Conservation (phyloP, 257 asterid species). For the Solanum bulbocastanum region DNA sequence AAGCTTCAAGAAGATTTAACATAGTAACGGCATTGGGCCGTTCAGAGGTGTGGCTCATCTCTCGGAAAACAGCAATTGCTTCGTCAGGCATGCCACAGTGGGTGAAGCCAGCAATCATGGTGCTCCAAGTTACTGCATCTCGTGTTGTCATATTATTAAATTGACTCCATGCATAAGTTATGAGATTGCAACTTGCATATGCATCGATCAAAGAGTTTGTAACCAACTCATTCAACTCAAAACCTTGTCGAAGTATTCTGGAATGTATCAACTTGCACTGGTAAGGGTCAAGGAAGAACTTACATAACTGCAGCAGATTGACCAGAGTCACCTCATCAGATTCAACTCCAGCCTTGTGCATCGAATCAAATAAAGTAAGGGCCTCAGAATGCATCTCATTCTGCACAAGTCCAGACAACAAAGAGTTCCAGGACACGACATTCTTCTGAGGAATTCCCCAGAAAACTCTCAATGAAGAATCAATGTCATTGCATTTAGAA, state of each 20-base stretch:
- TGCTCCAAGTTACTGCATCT: constrained; percentile 81
- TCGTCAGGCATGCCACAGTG: constrained; percentile 67
- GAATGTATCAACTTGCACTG: constrained; percentile 61
- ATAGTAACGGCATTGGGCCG: constrained; percentile 45
- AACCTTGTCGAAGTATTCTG: constrained; percentile 37
- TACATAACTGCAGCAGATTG: constrained; percentile 59
- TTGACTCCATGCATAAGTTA: constrained; percentile 40
- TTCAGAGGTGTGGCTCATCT: constrained; percentile 33
- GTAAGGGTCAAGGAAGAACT: constrained; percentile 31
- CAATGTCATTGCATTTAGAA: constrained; percentile 60
- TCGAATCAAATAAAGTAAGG: constrained; percentile 36
- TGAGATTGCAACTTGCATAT: constrained; percentile 64
- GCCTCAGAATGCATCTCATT: constrained; percentile 50
- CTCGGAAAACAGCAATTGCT: constrained; percentile 49
- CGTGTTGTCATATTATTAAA: constrained; percentile 41
- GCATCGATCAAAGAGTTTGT: constrained; percentile 69
- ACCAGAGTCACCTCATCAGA: constrained; percentile 78
- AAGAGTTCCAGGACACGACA: constrained; percentile 71
- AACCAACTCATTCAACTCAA: constrained; percentile 52
- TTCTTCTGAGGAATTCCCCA: constrained; percentile 46
- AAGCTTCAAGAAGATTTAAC: constrained; percentile 72
- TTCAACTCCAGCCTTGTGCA: constrained; percentile 37
- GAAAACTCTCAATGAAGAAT: constrained; percentile 50
- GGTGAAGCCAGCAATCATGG: constrained; percentile 82
- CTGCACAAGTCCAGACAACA: constrained; percentile 62